Conservation (phyloP, 1,284 basidiomycete species). For the Ceratobasidium sp. region DNA sequence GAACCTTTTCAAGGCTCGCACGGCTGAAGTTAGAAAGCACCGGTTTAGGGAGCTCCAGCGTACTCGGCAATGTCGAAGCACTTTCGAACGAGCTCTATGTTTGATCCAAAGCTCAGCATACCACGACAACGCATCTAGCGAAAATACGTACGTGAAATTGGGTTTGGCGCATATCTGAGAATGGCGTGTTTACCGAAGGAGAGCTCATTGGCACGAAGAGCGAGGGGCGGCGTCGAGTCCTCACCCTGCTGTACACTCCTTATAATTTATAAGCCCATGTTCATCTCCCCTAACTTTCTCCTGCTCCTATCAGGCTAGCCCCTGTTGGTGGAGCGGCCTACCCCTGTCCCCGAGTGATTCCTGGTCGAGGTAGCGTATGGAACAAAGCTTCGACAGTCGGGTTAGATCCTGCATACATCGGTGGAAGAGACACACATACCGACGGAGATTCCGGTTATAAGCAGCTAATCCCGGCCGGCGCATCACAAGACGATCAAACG, state of each 20-base stretch:
- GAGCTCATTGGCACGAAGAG: not conserved
- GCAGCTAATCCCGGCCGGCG: too few relatives aligned
- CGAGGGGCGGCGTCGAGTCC: too few relatives aligned
- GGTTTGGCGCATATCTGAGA: not conserved
- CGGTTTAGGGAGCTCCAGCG: slow-evolving; percentile 1
- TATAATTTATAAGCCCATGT: not conserved
- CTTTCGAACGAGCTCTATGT: not conserved
- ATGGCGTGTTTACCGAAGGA: not conserved
- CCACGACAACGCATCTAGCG: not conserved
- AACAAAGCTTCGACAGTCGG: too few relatives aligned
- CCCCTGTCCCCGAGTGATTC: not conserved
- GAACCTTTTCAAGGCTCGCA: not conserved
- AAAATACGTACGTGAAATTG: not conserved
- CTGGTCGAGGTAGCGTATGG: too few relatives aligned
- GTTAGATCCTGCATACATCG: too few relatives aligned
- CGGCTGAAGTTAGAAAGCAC: not conserved
- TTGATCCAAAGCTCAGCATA: not conserved
- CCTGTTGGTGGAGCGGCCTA: not conserved
- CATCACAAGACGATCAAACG: too few relatives aligned
- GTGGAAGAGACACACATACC: too few relatives aligned
- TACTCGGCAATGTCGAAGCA: not conserved
- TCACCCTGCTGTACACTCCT: not conserved
- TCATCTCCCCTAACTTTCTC: not conserved
- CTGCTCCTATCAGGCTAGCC: slow-evolving; percentile 7
- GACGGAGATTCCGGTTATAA: too few relatives aligned